Percentiles rank a stretch among this genome's conserved stretches.
These are phyloP conservation scores for Solanum raphanifolium DNA, from an alignment of 257 asterid genomes.

Conservation along the genomic window DNA sequence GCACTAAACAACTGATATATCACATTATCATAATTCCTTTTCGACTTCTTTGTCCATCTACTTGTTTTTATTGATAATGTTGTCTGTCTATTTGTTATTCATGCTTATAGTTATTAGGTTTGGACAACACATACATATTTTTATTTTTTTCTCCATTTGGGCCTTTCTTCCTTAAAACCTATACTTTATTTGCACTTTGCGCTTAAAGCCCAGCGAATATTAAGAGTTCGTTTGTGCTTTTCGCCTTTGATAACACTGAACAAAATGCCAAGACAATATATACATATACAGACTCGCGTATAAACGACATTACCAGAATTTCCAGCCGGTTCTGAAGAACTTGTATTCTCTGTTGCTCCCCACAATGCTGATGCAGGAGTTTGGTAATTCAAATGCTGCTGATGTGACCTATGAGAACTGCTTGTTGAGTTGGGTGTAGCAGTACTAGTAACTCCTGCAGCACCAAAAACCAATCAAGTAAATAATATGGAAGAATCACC, in stretches of 20 bases:
- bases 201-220: not conserved
- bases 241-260: not conserved
- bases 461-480: not conserved
- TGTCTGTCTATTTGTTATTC: not conserved
- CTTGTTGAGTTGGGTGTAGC: constrained; percentile 17
- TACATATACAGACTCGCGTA: not conserved
- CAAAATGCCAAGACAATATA: not conserved
- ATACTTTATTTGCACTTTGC: not conserved
- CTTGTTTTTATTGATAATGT: not conserved
- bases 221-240: not conserved
- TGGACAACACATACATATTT: not conserved
- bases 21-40: not conserved
- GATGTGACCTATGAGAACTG: constrained; percentile 40
- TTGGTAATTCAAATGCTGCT: constrained; percentile 48
- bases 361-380: constrained; percentile 63
- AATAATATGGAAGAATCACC: not conserved
- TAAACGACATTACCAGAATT: constrained; percentile 26
- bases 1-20: not conserved
- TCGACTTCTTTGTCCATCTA: not conserved
- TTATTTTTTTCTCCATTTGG: not conserved
- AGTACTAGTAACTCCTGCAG: constrained; percentile 22
- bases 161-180: not conserved
- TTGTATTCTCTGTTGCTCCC: constrained; percentile 37
- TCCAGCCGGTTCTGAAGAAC: constrained; percentile 33
- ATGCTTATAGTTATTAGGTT: not conserved